Conservation (phyloP, 1,284 basidiomycete species). For the Fistulina hepatica region DNA sequence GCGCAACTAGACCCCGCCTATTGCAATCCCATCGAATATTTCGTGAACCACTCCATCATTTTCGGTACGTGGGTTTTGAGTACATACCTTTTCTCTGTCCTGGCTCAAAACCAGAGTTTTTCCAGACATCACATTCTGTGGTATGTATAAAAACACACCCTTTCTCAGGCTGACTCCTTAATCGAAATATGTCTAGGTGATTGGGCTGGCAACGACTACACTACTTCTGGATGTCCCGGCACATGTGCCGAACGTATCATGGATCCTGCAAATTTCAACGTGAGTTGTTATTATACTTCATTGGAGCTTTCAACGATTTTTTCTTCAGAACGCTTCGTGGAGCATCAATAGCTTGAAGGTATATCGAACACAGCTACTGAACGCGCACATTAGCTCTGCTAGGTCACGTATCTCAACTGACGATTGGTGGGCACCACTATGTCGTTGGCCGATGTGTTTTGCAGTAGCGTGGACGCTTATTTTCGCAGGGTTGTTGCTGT, state of each 20-base stretch:
- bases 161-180: conserved; percentile 5
- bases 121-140: conserved; percentile 73
- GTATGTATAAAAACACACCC: too few relatives aligned
- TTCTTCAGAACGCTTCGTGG: conserved; percentile 44
- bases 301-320: conserved; percentile 1
- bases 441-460: too few relatives aligned
- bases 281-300: conserved; percentile 21
- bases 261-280: conserved; percentile 61
- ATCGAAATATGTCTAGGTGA: conserved; percentile 37
- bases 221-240: conserved; percentile 62
- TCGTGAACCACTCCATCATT: conserved; percentile 52
- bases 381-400: conserved; percentile 11
- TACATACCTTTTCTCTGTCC: conserved; percentile 6
- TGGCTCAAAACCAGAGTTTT: conserved; percentile 4
- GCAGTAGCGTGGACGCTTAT: too few relatives aligned
- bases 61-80: conserved; percentile 33
- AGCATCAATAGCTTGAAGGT: conserved; percentile 46
- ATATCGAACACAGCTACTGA: conserved; percentile 34
- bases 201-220: conserved; percentile 73
- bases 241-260: conserved; percentile 53
- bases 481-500: too few relatives aligned
- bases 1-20: conserved; percentile 42
- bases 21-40: conserved; percentile 51
- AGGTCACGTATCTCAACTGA: background rate
- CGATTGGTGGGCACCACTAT: too few relatives aligned